phyloP scores from a whole-genome alignment of 2,329 filamentous ascomycete species.

The Alternaria sp. region DNA sequence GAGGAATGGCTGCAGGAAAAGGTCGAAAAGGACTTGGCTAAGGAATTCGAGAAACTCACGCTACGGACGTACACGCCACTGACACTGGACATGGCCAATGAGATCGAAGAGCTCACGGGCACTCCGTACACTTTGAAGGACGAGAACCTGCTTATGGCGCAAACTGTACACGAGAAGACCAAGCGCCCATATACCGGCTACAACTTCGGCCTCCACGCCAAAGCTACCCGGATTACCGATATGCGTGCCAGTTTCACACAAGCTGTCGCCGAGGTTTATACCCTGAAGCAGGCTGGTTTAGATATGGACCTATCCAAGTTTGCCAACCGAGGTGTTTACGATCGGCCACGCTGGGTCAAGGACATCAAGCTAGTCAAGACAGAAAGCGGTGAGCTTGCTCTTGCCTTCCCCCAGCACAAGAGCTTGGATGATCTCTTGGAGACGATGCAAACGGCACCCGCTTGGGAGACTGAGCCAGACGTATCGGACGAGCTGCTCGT shows the following conservation, averaged over 20 bases:
- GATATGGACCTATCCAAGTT: slow-evolving; percentile 35
- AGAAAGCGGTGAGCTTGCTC: slow-evolving; percentile 26
- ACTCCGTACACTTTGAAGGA: slow-evolving; percentile 38
- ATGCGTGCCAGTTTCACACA: slow-evolving; percentile 57
- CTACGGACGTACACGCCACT: slow-evolving; percentile 41
- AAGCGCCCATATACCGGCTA: slow-evolving; percentile 41
- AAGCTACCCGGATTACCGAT: slow-evolving; percentile 17
- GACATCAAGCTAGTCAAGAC: slow-evolving; percentile 34
- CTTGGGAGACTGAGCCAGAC: slow-evolving; percentile 16
- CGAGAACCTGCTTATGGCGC: slow-evolving; percentile 38
- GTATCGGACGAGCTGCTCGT: slow-evolving; percentile 26
- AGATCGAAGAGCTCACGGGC: slow-evolving; percentile 41
- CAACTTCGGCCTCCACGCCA: slow-evolving; percentile 34
- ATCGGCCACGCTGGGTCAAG: slow-evolving; percentile 35
- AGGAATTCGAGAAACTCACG: slow-evolving; percentile 46
- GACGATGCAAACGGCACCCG: slow-evolving; percentile 29
- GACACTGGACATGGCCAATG: slow-evolving; percentile 36
- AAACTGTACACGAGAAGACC: slow-evolving; percentile 38
- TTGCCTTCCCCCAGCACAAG: slow-evolving; percentile 29
- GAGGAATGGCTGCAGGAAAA: slow-evolving; percentile 51
- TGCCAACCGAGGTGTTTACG: slow-evolving; percentile 38
- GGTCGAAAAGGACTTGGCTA: slow-evolving; percentile 36
- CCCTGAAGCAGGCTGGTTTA: slow-evolving; percentile 47
- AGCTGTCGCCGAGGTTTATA: slow-evolving; percentile 63
- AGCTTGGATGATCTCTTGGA: slow-evolving; percentile 30